Percentiles rank a stretch among this genome's conserved stretches.
Conservation (phyloP, 2,329 filamentous ascomycete genomes). For the Trichoderma harzianum region DNA sequence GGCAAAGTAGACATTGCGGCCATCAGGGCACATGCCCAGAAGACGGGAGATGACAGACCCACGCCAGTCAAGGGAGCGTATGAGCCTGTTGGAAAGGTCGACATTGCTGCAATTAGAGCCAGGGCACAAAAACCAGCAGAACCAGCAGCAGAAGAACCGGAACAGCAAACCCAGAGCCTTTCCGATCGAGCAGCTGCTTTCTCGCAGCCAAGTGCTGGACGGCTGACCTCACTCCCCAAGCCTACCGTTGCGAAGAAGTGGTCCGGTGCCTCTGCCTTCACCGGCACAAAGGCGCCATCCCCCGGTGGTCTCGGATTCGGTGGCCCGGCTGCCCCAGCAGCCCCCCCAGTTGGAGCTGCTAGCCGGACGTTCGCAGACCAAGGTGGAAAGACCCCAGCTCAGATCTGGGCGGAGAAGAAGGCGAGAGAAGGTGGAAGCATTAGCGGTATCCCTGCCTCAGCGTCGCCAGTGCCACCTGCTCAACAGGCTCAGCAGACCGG, state of each 20-base stretch:
- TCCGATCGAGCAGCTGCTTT: constrained; percentile 77
- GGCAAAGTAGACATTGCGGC: constrained; percentile 97
- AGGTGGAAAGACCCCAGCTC: constrained; percentile 93
- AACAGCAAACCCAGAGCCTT: constrained; percentile 52
- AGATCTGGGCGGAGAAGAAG: constrained; percentile 97
- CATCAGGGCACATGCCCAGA: constrained; percentile 72
- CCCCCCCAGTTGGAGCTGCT: constrained; percentile 67
- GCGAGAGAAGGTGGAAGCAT: constrained; percentile 62
- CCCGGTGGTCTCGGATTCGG: constrained; percentile 67
- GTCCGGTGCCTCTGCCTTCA: constrained; percentile 66
- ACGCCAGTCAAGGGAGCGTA: constrained; percentile 87
- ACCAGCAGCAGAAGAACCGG: constrained; percentile 16
- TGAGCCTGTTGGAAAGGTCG: constrained; percentile 92
- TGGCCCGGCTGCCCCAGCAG: constrained; percentile 52
- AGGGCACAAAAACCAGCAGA: constrained; percentile 64
- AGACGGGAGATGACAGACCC: constrained; percentile 72
- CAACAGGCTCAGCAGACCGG: constrained; percentile 70
- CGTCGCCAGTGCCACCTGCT: constrained; percentile 51
- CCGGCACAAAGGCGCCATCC: constrained; percentile 83
- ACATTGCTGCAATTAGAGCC: constrained; percentile 90
- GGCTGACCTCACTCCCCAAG: constrained; percentile 84
- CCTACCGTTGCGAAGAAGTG: constrained; percentile 94
- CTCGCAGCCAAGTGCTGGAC: constrained; percentile 60
- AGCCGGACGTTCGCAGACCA: constrained; percentile 93
- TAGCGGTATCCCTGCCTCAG: constrained; percentile 42